These are phyloP conservation scores for Dictyostelium discoideum DNA, from an alignment of 78 protist species.

Conservation along the genomic window DNA sequence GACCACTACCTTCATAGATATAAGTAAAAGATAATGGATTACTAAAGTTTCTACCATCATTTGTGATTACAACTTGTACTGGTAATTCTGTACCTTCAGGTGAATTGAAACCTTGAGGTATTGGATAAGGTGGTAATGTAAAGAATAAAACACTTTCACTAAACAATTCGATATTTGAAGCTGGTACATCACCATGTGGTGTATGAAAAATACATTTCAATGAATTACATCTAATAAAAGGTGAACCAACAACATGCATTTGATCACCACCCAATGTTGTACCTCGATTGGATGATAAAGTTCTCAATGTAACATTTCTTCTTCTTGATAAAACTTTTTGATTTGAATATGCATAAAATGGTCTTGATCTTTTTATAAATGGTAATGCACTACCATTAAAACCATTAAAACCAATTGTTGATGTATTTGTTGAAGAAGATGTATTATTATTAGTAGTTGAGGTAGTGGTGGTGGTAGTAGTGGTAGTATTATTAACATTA, in stretches of 20 bases:
- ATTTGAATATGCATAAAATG: conserved; percentile 82
- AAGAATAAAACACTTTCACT: conserved; percentile 76
- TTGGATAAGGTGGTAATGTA: conserved; percentile 68
- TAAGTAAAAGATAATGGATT: conserved; percentile 72
- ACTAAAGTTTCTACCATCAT: conserved; percentile 82
- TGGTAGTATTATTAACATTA: too few relatives aligned
- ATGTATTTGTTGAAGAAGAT: too few relatives aligned
- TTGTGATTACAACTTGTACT: conserved; percentile 77
- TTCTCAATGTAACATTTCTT: conserved; percentile 67
- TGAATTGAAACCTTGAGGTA: conserved; percentile 25
- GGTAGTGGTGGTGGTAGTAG: background rate
- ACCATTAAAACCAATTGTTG: too few relatives aligned
- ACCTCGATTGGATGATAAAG: conserved; percentile 44
- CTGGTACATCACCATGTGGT: conserved; percentile 75
- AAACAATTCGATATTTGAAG: conserved; percentile 51
- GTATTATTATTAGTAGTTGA: background rate
- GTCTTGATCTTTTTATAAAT: conserved; percentile 65
- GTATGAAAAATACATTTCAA: conserved; percentile 65
- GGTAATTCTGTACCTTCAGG: conserved; percentile 70
- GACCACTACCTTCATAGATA: conserved; percentile 33
- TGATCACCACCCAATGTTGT: conserved; percentile 67
- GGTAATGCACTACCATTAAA: background rate
- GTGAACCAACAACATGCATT: conserved; percentile 84
- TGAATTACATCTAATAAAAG: conserved; percentile 67
- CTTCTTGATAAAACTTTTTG: conserved; percentile 69